Percentiles rank a stretch among this genome's conserved stretches.
Evolutionary conservation across 2,329 filamentous ascomycete species (phyloP).

Genomic region (Fusarium haematococcum): DNA sequence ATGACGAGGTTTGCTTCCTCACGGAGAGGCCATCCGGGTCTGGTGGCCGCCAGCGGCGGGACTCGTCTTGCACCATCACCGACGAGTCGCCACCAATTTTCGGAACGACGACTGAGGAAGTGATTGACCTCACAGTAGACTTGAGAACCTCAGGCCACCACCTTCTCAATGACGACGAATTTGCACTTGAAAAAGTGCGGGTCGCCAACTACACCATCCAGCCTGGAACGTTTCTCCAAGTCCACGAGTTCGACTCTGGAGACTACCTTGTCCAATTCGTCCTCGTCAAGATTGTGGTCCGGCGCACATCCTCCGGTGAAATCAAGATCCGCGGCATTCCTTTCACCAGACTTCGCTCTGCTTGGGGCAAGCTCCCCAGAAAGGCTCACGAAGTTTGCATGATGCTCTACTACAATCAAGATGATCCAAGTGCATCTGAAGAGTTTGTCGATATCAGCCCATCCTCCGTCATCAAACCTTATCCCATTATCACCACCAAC

Average conservation of each 20-base stretch:
- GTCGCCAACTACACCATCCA: slow-evolving; percentile 25
- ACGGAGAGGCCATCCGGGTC: slow-evolving; percentile 12
- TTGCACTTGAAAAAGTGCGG: slow-evolving; percentile 31
- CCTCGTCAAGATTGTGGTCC: slow-evolving; percentile 57
- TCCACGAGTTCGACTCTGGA: slow-evolving; percentile 38
- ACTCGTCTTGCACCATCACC: slow-evolving; percentile 44
- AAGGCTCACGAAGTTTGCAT: slow-evolving; percentile 59
- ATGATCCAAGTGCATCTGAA: slow-evolving; percentile 41
- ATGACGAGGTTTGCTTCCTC: slow-evolving; percentile 31
- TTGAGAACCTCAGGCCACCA: slow-evolving; percentile 8
- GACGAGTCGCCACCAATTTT: not conserved
- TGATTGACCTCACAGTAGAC: slow-evolving; percentile 52
- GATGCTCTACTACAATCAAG: slow-evolving; percentile 53
- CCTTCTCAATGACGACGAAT: slow-evolving; percentile 39
- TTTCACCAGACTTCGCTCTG: slow-evolving; percentile 50
- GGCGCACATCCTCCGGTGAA: slow-evolving; percentile 30
- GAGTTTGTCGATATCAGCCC: slow-evolving; percentile 57
- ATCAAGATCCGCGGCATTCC: slow-evolving; percentile 54
- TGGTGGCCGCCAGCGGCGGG: not conserved
- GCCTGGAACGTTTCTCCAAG: slow-evolving; percentile 46
- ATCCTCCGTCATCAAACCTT: slow-evolving; percentile 51
- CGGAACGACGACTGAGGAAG: slow-evolving; percentile 25
- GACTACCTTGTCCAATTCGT: slow-evolving; percentile 51
- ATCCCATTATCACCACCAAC: slow-evolving; percentile 68
- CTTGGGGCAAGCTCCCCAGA: slow-evolving; percentile 52